These are phyloP conservation scores for Stephanodiscus minutulus DNA, from an alignment of 108 stramenopile species.

Conservation along the genomic window DNA sequence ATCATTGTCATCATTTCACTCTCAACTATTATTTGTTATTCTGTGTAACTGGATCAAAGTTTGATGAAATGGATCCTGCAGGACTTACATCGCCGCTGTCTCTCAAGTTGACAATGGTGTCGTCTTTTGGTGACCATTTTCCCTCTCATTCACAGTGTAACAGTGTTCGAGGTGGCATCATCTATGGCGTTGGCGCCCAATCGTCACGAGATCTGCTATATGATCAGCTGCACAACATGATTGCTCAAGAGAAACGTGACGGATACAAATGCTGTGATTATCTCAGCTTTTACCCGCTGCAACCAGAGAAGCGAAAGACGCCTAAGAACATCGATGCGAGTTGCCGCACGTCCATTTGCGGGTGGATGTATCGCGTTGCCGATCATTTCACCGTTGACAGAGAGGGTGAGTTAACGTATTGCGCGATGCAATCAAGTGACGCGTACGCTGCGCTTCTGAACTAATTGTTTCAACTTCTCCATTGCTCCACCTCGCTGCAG, in stretches of 20 bases:
- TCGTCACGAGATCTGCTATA: slow-evolving; percentile 4
- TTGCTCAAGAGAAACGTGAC: slow-evolving; percentile 33
- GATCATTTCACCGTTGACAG: slow-evolving; percentile 84
- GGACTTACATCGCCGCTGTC: neutral
- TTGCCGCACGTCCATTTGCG: slow-evolving; percentile 79
- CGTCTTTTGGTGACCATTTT: slow-evolving; percentile 1
- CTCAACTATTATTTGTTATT: neutral
- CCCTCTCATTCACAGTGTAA: neutral
- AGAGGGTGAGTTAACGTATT: slow-evolving; percentile 59
- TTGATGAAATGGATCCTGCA: neutral
- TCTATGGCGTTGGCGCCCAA: neutral
- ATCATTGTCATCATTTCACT: neutral
- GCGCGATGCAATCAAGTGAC: neutral
- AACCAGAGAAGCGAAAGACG: slow-evolving; percentile 2
- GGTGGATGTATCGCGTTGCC: slow-evolving; percentile 84
- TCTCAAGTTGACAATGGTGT: slow-evolving; percentile 3
- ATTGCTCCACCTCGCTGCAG: neutral
- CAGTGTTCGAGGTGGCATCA: neutral
- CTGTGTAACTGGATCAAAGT: neutral
- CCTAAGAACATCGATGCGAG: slow-evolving; percentile 49
- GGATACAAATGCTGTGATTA: slow-evolving; percentile 43
- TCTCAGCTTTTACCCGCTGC: slow-evolving; percentile 18
- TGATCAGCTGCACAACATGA: slow-evolving; percentile 37
- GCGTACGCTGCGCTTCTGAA: neutral
- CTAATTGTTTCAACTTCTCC: neutral